Percentiles rank a stretch among this genome's conserved stretches.
Conservation (phyloP, 1,284 basidiomycete species). For the Chalciporus sp. region DNA sequence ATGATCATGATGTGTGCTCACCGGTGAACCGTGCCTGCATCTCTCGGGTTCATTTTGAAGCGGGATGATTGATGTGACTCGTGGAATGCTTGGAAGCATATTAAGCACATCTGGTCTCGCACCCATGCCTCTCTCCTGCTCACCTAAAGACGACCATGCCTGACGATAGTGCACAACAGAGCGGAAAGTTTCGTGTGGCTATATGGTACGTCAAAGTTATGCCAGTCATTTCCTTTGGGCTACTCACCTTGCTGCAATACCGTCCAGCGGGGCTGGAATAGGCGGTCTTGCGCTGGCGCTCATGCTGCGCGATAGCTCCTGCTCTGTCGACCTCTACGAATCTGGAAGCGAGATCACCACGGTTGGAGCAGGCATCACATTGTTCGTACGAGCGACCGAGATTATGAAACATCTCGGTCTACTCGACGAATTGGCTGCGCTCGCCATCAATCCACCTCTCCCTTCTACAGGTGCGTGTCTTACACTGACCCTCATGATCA, state of each 20-base stretch:
- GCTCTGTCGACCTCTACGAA: conserved; percentile 7
- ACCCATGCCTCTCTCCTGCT: too few relatives aligned
- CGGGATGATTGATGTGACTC: too few relatives aligned
- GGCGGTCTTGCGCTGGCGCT: neutral
- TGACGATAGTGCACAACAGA: neutral
- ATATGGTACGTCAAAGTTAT: neutral
- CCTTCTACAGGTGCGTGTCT: neutral
- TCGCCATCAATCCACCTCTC: neutral
- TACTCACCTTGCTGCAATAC: neutral
- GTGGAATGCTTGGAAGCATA: too few relatives aligned
- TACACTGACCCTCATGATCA: neutral
- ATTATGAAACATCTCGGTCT: neutral
- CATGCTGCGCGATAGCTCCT: neutral
- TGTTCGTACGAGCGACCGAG: neutral
- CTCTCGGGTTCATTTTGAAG: too few relatives aligned
- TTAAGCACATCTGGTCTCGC: too few relatives aligned
- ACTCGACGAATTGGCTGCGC: neutral
- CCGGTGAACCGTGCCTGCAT: too few relatives aligned
- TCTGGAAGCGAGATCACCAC: neutral
- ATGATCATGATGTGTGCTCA: too few relatives aligned
- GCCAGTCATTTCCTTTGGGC: neutral
- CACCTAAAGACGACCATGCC: neutral
- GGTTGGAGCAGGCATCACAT: conserved; percentile 1
- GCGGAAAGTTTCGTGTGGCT: neutral
- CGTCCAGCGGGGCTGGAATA: neutral